A percentile compares a stretch with the other conserved stretches of the same genome.
Conservation (phyloP, 2,329 filamentous ascomycete genomes). For the Colletotrichum theobromicola region DNA sequence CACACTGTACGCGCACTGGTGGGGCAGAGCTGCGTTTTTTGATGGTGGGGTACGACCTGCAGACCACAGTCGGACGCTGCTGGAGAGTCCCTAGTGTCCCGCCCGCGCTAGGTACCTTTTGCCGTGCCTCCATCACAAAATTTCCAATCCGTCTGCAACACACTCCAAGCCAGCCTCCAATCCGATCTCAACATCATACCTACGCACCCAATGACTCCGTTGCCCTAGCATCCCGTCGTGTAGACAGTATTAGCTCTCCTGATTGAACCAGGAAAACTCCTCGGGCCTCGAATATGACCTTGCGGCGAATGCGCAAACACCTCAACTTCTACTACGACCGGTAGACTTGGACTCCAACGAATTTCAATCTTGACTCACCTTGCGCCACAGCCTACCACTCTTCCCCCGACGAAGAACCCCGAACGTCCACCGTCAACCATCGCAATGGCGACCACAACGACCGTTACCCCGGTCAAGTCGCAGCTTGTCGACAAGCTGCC, state of each 20-base stretch:
- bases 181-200: not conserved
- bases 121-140: slow-evolving; percentile 14
- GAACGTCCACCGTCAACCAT: not conserved
- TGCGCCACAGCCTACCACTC: not conserved
- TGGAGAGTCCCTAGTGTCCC: not conserved
- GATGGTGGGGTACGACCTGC: slow-evolving; percentile 23
- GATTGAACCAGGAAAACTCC: not conserved
- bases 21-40: slow-evolving; percentile 12
- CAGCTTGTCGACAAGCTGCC: slow-evolving; percentile 89
- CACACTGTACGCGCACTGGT: not conserved
- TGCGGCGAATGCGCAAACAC: slow-evolving; percentile 17
- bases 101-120: not conserved
- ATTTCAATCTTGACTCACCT: slow-evolving; percentile 4
- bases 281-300: slow-evolving; percentile 14
- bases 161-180: not conserved
- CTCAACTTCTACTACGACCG: not conserved
- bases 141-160: slow-evolving; percentile 4
- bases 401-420: not conserved
- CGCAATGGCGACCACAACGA: slow-evolving; percentile 24
- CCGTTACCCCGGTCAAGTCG: slow-evolving; percentile 67
- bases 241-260: not conserved
- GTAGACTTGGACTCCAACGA: slow-evolving; percentile 10
- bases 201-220: not conserved
- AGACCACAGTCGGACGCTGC: not conserved
- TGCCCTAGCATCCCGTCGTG: not conserved